Conservation (phyloP, 2,329 filamentous ascomycete species). For the Aspergillus texensis region DNA sequence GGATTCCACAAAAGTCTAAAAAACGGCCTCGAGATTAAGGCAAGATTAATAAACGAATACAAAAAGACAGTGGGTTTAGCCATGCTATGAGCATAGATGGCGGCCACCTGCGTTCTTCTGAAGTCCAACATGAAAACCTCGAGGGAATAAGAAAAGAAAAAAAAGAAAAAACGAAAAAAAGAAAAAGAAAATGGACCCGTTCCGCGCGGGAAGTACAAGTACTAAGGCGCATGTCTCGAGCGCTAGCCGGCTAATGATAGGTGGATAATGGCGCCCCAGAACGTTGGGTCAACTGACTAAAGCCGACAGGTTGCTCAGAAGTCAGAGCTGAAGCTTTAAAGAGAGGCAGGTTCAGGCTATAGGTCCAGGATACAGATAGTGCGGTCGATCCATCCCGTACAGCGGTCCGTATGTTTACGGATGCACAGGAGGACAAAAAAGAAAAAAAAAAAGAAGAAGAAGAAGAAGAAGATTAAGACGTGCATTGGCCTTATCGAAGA, state of each 20-base stretch:
- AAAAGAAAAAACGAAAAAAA: not conserved
- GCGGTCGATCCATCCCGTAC: constrained; percentile 25
- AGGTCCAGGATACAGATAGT: constrained; percentile 22
- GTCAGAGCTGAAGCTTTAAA: constrained; percentile 10
- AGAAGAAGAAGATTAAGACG: constrained; percentile 13
- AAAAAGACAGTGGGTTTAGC: constrained; percentile 1
- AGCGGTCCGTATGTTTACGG: constrained; percentile 16
- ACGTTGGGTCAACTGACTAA: constrained; percentile 25
- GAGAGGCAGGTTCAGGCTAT: constrained; percentile 21
- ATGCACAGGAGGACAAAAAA: not conserved
- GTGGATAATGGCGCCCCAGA: constrained; percentile 23
- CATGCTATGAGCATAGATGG: constrained; percentile 11
- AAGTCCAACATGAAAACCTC: not conserved
- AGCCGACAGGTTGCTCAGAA: constrained; percentile 20
- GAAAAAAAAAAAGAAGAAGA: not conserved
- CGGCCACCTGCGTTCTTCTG: constrained; percentile 6
- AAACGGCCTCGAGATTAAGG: too few species aligned
- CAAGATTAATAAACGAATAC: not conserved
- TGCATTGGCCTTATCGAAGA: constrained; percentile 28
- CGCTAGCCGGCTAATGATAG: constrained; percentile 20
- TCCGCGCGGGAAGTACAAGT: constrained; percentile 7
- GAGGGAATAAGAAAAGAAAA: not conserved
- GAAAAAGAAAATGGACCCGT: not conserved
- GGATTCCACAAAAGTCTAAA: constrained; percentile 9
- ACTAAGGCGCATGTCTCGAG: constrained; percentile 20